These are phyloP conservation scores for Lactarius akahatsu DNA, from an alignment of 768 basidiomycete species.

Conservation along the genomic window DNA sequence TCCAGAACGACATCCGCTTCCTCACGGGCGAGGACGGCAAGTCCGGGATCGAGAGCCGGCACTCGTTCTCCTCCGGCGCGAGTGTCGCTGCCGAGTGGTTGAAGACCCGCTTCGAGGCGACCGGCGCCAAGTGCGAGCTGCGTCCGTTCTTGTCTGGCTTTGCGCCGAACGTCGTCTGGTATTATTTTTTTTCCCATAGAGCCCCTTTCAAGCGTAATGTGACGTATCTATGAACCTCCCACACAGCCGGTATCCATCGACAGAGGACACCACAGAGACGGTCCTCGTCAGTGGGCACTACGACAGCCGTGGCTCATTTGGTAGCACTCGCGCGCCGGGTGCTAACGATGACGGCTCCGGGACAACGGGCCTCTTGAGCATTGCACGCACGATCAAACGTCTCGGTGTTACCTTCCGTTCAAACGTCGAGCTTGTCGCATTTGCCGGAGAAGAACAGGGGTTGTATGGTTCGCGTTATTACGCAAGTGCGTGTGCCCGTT, in stretches of 20 bases:
- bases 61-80: slow-evolving; percentile 74
- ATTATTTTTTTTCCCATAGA: slow-evolving; percentile 25
- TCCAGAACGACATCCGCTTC: slow-evolving; percentile 71
- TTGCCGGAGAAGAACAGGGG: slow-evolving; percentile 93
- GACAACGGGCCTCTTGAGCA: slow-evolving; percentile 70
- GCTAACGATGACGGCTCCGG: slow-evolving; percentile 66
- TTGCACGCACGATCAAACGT: slow-evolving; percentile 71
- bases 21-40: slow-evolving; percentile 81
- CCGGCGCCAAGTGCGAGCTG: slow-evolving; percentile 73
- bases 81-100: slow-evolving; percentile 70
- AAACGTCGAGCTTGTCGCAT: slow-evolving; percentile 78
- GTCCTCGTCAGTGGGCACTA: slow-evolving; percentile 86
- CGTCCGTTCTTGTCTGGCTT: slow-evolving; percentile 68
- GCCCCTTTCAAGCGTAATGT: neutral
- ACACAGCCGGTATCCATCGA: slow-evolving; percentile 55
- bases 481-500: slow-evolving; percentile 55
- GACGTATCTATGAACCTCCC: neutral
- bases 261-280: slow-evolving; percentile 56
- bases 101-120: slow-evolving; percentile 65
- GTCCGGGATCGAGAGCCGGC: slow-evolving; percentile 74
- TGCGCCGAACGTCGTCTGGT: slow-evolving; percentile 89
- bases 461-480: slow-evolving; percentile 76
- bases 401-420: slow-evolving; percentile 67
- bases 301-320: slow-evolving; percentile 89
- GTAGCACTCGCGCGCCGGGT: slow-evolving; percentile 63